These are phyloP conservation scores for Mortierella sp. DNA, from an alignment of 371 early-diverging fungal species.

Conservation along the genomic window DNA sequence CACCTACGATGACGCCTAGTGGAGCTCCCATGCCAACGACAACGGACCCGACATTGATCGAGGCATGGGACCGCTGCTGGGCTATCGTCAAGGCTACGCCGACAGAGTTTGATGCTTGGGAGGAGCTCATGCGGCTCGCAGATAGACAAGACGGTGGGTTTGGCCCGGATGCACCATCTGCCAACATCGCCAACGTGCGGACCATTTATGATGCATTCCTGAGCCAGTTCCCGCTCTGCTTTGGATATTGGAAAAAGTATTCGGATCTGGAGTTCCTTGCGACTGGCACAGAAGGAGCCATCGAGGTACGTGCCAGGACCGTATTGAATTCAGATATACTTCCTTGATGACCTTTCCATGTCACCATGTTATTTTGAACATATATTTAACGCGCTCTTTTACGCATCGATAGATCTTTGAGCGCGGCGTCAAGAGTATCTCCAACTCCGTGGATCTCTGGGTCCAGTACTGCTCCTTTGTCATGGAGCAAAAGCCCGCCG, in stretches of 20 bases:
- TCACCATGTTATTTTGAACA: too few species aligned
- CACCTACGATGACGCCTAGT: conserved; percentile 45
- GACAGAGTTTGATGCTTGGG: conserved; percentile 72
- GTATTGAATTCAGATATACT: too few species aligned
- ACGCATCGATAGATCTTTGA: conserved; percentile 64
- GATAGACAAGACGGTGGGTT: conserved; percentile 66
- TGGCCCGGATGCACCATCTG: conserved; percentile 54
- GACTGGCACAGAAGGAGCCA: conserved; percentile 67
- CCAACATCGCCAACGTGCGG: conserved; percentile 57
- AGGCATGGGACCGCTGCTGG: conserved; percentile 65
- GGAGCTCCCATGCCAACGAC: conserved; percentile 50
- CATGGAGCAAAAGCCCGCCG: conserved; percentile 58
- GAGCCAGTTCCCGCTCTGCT: conserved; percentile 75
- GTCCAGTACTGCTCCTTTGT: conserved; percentile 73
- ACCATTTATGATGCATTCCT: conserved; percentile 71
- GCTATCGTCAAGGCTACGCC: conserved; percentile 62
- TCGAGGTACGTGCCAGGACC: conserved; percentile 68
- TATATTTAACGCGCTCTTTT: too few species aligned
- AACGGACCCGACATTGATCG: conserved; percentile 37
- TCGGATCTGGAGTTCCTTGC: conserved; percentile 66
- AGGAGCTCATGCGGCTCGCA: conserved; percentile 63
- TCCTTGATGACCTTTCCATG: too few species aligned
- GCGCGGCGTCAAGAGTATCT: conserved; percentile 70
- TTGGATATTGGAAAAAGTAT: conserved; percentile 84
- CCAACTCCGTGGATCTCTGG: conserved; percentile 77